Conservation (phyloP, 345 rosid species). For the Carallia brachiata region DNA sequence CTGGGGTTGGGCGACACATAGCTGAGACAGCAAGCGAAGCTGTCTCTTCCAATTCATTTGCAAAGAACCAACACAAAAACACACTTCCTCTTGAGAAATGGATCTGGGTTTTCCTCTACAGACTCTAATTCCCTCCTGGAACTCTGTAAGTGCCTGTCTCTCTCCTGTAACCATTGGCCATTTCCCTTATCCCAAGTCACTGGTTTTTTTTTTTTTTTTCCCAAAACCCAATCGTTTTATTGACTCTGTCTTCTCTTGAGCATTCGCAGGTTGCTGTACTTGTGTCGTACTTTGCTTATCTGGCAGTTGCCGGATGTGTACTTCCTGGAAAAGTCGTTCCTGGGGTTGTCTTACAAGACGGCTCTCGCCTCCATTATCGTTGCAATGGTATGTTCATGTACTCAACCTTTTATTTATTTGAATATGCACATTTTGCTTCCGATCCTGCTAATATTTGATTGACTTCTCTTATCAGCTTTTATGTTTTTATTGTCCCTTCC, state of each 20-base stretch:
- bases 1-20: too few species aligned
- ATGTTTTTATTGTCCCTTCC: not conserved
- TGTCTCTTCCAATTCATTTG: too few species aligned
- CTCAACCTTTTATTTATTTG: not conserved
- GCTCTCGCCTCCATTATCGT: slow-evolving; percentile 65
- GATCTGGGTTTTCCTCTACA: not conserved
- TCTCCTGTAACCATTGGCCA: too few species aligned
- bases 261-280: slow-evolving; percentile 33
- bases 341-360: slow-evolving; percentile 61
- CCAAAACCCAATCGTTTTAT: too few species aligned
- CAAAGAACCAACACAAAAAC: not conserved
- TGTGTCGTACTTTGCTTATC: slow-evolving; percentile 51
- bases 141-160: not conserved
- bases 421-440: not conserved
- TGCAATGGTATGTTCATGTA: slow-evolving; percentile 55
- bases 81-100: not conserved
- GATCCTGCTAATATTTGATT: not conserved
- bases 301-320: slow-evolving; percentile 61
- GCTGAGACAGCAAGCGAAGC: too few species aligned
- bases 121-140: not conserved
- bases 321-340: slow-evolving; percentile 68
- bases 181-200: too few species aligned
- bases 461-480: not conserved
- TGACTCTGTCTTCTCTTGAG: too few species aligned
- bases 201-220: too few species aligned